These are phyloP conservation scores for Clavariopsis aquatica DNA, from an alignment of 495 filamentous ascomycete species.

Conservation along the genomic window DNA sequence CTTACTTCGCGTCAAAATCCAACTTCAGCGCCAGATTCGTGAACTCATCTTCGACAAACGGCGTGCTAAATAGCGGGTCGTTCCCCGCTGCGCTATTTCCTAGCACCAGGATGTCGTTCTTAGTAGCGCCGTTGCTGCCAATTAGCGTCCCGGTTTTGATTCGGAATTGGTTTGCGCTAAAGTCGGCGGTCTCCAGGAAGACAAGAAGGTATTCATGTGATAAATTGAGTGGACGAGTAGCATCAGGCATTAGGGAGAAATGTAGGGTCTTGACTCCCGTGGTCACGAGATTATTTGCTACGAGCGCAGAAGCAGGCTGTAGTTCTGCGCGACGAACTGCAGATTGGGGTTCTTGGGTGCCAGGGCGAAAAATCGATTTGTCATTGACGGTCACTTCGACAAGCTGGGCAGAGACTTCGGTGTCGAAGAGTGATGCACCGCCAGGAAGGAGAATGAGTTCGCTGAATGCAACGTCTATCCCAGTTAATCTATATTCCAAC, in stretches of 20 bases:
- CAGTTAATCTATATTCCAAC: too few species aligned
- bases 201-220: slow-evolving; percentile 17
- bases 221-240: slow-evolving; percentile 4
- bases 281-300: background rate
- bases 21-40: slow-evolving; percentile 11
- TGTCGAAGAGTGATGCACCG: background rate
- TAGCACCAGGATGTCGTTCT: slow-evolving; percentile 5
- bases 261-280: slow-evolving; percentile 22
- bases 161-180: slow-evolving; percentile 5
- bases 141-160: slow-evolving; percentile 19
- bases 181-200: slow-evolving; percentile 12
- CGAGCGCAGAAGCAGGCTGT: background rate
- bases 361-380: slow-evolving; percentile 11
- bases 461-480: slow-evolving; percentile 10
- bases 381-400: slow-evolving; percentile 17
- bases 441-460: slow-evolving; percentile 2
- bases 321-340: slow-evolving; percentile 18
- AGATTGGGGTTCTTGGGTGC: slow-evolving; percentile 1
- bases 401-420: slow-evolving; percentile 4
- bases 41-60: background rate
- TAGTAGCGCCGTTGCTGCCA: slow-evolving; percentile 11
- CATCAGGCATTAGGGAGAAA: slow-evolving; percentile 13
- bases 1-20: slow-evolving; percentile 14
- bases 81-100: slow-evolving; percentile 11
- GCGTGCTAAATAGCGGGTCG: slow-evolving; percentile 1